These are phyloP conservation scores for Toxicodendron radicans DNA, from an alignment of 345 rosid genomes.

Conservation along the genomic window DNA sequence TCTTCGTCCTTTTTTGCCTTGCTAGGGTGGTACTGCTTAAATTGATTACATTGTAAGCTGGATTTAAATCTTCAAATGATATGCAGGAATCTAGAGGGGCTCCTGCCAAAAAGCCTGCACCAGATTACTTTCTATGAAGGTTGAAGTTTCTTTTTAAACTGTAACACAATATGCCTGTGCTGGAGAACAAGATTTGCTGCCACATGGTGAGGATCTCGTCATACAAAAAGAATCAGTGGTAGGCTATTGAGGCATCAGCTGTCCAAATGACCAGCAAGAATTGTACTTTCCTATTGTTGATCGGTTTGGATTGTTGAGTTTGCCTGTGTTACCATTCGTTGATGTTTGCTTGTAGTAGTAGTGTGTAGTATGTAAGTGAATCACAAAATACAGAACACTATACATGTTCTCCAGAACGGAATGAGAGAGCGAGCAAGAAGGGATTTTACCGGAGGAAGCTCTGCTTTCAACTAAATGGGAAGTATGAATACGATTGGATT, in stretches of 20 bases:
- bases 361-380: constrained; percentile 17
- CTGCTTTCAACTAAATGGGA: background rate
- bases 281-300: constrained; percentile 3
- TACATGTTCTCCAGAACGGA: background rate
- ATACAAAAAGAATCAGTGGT: background rate
- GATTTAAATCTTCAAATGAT: constrained; percentile 1
- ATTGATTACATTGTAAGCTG: background rate
- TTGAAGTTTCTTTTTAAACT: constrained; percentile 3
- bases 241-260: constrained; percentile 20
- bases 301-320: constrained; percentile 16
- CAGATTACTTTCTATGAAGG: constrained; percentile 87
- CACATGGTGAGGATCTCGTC: background rate
- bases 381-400: constrained; percentile 4
- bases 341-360: constrained; percentile 15
- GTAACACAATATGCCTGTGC: background rate
- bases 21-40: background rate
- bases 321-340: constrained; percentile 16
- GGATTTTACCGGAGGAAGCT: background rate
- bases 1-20: background rate
- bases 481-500: background rate
- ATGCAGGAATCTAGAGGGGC: constrained; percentile 91
- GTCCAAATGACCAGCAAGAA: background rate
- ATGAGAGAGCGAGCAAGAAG: background rate
- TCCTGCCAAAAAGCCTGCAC: constrained; percentile 85
- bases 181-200: constrained; percentile 6